Percentiles rank a stretch among this genome's conserved stretches.
Evolutionary conservation across 257 asterid genomes (phyloP).

Genomic region (Oldenlandia corymbosa): DNA sequence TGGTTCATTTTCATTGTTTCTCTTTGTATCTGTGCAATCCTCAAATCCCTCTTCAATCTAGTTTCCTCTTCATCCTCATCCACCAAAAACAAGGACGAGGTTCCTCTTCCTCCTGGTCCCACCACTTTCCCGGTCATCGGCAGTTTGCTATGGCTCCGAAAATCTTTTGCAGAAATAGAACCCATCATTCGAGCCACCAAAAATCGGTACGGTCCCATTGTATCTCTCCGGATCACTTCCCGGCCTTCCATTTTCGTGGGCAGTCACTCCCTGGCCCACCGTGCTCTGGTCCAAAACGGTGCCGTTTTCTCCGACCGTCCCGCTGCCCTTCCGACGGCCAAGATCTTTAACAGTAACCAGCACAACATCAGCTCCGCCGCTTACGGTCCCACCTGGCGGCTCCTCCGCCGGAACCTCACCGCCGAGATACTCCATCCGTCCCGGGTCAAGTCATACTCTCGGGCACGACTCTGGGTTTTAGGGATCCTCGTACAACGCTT

Average conservation of each 20-base stretch:
- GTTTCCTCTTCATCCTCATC: neutral
- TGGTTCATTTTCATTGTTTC: slow-evolving; percentile 28
- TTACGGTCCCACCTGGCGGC: slow-evolving; percentile 39
- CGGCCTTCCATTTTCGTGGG: slow-evolving; percentile 21
- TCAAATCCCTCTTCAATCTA: slow-evolving; percentile 17
- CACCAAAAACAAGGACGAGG: slow-evolving; percentile 1
- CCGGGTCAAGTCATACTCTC: slow-evolving; percentile 26
- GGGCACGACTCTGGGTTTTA: slow-evolving; percentile 25
- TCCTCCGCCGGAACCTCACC: slow-evolving; percentile 36
- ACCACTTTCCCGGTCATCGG: slow-evolving; percentile 17
- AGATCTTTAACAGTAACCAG: slow-evolving; percentile 22
- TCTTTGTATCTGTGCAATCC: slow-evolving; percentile 39
- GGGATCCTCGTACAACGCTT: slow-evolving; percentile 17
- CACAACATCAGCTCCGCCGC: slow-evolving; percentile 23
- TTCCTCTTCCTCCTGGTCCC: slow-evolving; percentile 28
- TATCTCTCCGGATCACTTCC: slow-evolving; percentile 20
- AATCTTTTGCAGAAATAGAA: slow-evolving; percentile 18
- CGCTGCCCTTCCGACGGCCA: slow-evolving; percentile 6
- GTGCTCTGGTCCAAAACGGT: slow-evolving; percentile 32
- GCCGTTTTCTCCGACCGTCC: slow-evolving; percentile 37
- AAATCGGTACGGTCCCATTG: slow-evolving; percentile 24
- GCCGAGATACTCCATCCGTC: slow-evolving; percentile 30
- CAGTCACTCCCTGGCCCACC: slow-evolving; percentile 29
- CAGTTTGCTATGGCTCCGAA: slow-evolving; percentile 19
- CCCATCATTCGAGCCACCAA: slow-evolving; percentile 16